Evolutionary conservation across 1,284 basidiomycete species (phyloP).

Genomic region (Leccinum colubrinum): DNA sequence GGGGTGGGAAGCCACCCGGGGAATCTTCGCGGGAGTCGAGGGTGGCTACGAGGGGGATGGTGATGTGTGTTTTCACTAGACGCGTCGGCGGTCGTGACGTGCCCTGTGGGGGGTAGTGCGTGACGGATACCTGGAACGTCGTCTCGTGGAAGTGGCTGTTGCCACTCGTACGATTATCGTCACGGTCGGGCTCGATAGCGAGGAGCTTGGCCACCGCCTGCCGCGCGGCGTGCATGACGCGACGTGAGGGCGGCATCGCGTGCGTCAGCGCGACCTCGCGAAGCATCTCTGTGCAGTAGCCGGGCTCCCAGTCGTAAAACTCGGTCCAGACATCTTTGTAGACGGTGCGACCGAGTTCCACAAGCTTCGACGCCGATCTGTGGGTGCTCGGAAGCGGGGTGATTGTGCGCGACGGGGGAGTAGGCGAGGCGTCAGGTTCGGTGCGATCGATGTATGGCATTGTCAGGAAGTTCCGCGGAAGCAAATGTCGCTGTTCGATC

Average conservation of each 20-base stretch:
- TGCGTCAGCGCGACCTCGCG: not conserved
- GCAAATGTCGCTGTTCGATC: not conserved
- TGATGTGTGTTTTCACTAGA: not conserved
- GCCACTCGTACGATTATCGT: not conserved
- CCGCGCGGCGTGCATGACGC: not conserved
- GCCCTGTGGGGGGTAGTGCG: not conserved
- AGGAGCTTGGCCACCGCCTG: conserved; percentile 7
- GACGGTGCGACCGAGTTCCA: conserved; percentile 10
- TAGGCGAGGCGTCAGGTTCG: conserved; percentile 20
- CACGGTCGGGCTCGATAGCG: not conserved
- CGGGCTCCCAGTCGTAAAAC: conserved; percentile 38
- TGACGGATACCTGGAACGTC: not conserved
- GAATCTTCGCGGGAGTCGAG: conserved; percentile 3
- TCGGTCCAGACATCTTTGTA: conserved; percentile 35
- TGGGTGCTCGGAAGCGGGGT: not conserved
- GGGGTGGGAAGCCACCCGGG: conserved; percentile 22
- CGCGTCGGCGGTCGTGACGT: not conserved
- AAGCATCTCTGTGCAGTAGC: conserved; percentile 18
- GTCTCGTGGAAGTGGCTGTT: not conserved
- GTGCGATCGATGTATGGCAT: conserved; percentile 17
- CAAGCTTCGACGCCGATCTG: not conserved
- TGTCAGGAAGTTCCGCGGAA: not conserved
- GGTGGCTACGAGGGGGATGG: conserved; percentile 10
- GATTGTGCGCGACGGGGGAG: not conserved
- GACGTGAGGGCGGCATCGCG: not conserved